A percentile compares a stretch with the other conserved stretches of the same genome.
Conservation (phyloP, 1,284 basidiomycete genomes). For the Ganoderma sinense region DNA sequence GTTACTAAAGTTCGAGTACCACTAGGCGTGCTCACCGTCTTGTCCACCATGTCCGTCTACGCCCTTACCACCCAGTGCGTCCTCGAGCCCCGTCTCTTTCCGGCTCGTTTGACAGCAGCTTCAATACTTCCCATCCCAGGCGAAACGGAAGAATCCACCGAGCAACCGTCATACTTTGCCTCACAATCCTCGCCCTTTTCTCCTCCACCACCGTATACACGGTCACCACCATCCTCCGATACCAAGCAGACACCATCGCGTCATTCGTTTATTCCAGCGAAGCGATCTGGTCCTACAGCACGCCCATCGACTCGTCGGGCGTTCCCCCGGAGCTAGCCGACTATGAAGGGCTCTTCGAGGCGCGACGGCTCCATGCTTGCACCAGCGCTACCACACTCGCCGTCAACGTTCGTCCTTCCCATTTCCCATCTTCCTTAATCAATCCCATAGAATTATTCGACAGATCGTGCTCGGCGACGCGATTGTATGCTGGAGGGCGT, state of each 20-base stretch:
- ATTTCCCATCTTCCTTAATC: not conserved
- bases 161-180: not conserved
- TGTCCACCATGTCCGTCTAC: too few species aligned
- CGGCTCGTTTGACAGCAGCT: too few species aligned
- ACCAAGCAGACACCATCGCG: not conserved
- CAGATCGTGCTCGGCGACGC: not conserved
- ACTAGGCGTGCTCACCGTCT: too few species aligned
- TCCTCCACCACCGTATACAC: not conserved
- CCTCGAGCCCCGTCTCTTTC: too few species aligned
- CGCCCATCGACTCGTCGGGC: not conserved
- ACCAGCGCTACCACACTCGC: not conserved
- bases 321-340: too few species aligned
- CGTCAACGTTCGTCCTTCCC: not conserved
- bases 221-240: not conserved
- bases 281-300: not conserved
- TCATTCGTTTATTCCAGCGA: not conserved
- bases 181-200: not conserved
- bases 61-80: too few species aligned
- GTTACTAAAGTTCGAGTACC: too few species aligned
- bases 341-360: not conserved
- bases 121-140: not conserved
- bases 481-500: constrained; percentile 5
- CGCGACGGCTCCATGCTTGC: not conserved
- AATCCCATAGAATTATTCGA: not conserved
- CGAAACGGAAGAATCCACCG: not conserved